Evolutionary conservation across 306 rosid species (phyloP), one percentile per base, ranked within the genome.

Genomic region (Sphenostylis stenocarpa): DNA sequence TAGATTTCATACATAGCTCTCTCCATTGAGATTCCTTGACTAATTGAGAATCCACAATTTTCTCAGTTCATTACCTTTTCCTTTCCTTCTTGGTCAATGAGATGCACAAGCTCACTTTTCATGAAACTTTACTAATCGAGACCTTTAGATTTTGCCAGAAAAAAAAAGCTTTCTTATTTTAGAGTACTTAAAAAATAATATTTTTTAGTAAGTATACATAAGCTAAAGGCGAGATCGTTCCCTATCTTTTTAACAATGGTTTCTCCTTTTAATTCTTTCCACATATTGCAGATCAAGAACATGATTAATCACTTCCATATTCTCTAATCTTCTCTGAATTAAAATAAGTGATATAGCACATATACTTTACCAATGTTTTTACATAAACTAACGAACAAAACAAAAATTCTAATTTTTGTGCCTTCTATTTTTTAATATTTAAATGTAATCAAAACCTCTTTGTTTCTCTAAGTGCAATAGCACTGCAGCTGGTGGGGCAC

Each of bases 401-500:
- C 17, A 7, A 31, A 11, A 45, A n/a, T n/a, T 34, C n/a, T 26
- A 31, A 60, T 36, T 66, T 19, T 15, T 12, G 3, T 21, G 8
- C 26, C 38, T 51, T 12, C 1, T 3, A 2, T 5, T 43, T 47
- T 26, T 45, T 3, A n/a, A 19, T 43, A 34, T 2, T 56, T 3
- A 21, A 38, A 62, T 57, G 24, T 75, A 49, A 65, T 36, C n/a
- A 53, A 38, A 55, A 36, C 71, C 57, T 49, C 5, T 77, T 71
- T 26, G 14, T 65, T 78, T 68, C 38, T 62, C 36, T 56, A 67
- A 95, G 99, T 85, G 98, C 70, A 92, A 96, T 80, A 96, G 97
- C 88, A 88, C 79, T 86, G 80, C 82, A 81, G 84, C 57, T 78
- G 97, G 96, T 83, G 99, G 98, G 91, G 87, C 94, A 71, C 23